These are phyloP conservation scores for Neoconidiobolus thromboides DNA, from an alignment of 371 early-diverging fungal genomes.

Conservation along the genomic window DNA sequence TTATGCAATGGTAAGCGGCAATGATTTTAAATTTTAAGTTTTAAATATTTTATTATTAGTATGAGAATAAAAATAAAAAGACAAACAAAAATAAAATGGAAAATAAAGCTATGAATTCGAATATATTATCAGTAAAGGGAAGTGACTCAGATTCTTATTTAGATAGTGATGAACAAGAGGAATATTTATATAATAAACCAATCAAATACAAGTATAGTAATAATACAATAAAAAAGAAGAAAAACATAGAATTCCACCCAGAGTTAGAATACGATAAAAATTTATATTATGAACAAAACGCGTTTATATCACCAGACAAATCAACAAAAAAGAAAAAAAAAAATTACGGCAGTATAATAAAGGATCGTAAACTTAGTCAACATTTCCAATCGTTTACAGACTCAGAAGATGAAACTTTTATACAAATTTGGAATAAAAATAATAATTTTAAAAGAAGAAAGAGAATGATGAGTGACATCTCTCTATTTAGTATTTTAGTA, in stretches of 20 bases:
- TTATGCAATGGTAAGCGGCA: not conserved
- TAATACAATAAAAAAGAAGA: not conserved
- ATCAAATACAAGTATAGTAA: not conserved
- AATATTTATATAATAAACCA: not conserved
- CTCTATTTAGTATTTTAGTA: not conserved
- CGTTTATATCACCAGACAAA: not conserved
- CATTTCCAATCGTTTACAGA: not conserved
- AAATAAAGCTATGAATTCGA: not conserved
- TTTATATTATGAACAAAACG: not conserved
- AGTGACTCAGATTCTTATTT: not conserved
- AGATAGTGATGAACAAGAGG: conserved; percentile 6
- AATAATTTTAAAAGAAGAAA: not conserved
- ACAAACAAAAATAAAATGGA: not conserved
- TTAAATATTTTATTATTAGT: not conserved
- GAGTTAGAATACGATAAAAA: too few relatives aligned
- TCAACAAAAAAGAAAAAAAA: not conserved
- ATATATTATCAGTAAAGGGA: not conserved
- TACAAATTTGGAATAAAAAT: not conserved
- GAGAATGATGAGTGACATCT: not conserved
- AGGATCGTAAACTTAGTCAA: not conserved
- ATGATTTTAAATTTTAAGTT: not conserved
- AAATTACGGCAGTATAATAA: not conserved
- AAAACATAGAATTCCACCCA: not conserved
- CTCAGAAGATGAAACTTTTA: not conserved
- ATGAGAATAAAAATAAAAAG: not conserved